phyloP scores from a whole-genome alignment of 768 basidiomycete species.

The Tephrocybe sp. region DNA sequence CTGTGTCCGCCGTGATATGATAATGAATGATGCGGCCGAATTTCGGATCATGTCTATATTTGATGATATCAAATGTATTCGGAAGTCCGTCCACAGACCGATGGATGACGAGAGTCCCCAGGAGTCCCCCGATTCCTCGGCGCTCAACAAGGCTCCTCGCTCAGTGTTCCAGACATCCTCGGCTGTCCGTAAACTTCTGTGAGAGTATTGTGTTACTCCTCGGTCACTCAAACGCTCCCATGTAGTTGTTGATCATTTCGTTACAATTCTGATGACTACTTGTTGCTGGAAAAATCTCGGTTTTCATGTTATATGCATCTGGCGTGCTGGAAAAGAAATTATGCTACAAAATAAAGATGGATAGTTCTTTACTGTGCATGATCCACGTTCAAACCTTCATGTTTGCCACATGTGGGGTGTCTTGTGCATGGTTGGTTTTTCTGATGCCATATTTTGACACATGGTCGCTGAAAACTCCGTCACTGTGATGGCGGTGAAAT shows the following conservation, averaged over 20 bases:
- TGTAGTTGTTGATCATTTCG: too few relatives aligned
- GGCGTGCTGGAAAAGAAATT: slow-evolving; percentile 6
- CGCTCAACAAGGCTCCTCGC: background rate
- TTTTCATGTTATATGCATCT: slow-evolving; percentile 5
- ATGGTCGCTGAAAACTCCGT: slow-evolving; percentile 30
- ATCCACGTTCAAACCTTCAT: slow-evolving; percentile 26
- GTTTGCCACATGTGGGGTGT: slow-evolving; percentile 32
- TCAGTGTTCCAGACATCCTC: background rate
- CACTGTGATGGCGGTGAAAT: slow-evolving; percentile 25
- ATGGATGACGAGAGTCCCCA: too few relatives aligned
- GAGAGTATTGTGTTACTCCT: background rate
- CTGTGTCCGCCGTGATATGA: too few relatives aligned
- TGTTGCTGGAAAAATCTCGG: slow-evolving; percentile 11
- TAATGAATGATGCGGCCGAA: too few relatives aligned
- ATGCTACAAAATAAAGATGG: slow-evolving; percentile 6
- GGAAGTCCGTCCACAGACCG: too few relatives aligned
- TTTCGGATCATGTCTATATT: too few relatives aligned
- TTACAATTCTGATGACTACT: background rate
- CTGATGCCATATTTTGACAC: slow-evolving; percentile 34
- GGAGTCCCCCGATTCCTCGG: slow-evolving; percentile 10
- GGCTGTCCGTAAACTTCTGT: background rate
- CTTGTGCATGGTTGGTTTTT: slow-evolving; percentile 29
- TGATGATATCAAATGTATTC: too few relatives aligned
- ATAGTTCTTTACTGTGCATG: slow-evolving; percentile 13
- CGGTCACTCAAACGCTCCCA: too few relatives aligned